phyloP scores from a whole-genome alignment of 2,329 filamentous ascomycete genomes.

The Scortechinia acanthostroma region DNA sequence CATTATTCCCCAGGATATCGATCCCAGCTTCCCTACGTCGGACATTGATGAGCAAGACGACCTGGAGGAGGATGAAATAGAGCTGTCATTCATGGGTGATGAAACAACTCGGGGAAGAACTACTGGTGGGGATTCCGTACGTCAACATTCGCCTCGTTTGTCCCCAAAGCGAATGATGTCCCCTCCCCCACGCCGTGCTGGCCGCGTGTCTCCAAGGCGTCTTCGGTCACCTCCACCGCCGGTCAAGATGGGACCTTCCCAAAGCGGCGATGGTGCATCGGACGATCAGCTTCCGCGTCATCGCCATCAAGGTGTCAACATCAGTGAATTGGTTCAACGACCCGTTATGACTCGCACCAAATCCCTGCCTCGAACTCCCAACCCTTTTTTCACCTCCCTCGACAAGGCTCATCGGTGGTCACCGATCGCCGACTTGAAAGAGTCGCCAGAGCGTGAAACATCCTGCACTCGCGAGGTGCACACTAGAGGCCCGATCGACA shows the following conservation, averaged over 20 bases:
- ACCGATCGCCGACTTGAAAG: conserved; percentile 18
- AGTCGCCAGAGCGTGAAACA: conserved; percentile 14
- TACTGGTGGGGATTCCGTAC: background rate
- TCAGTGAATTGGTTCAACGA: conserved; percentile 41
- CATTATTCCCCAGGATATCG: conserved; percentile 87
- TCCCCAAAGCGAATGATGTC: conserved; percentile 25
- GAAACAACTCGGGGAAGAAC: conserved; percentile 8
- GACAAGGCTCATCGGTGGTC: conserved; percentile 29
- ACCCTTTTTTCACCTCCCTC: conserved; percentile 53
- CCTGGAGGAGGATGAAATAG: conserved; percentile 39
- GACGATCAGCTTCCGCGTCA: conserved; percentile 50
- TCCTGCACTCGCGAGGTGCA: conserved; percentile 45
- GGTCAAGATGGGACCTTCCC: conserved; percentile 37
- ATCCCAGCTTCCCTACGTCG: conserved; percentile 92
- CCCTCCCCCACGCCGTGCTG: conserved; percentile 17
- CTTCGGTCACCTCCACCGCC: conserved; percentile 37
- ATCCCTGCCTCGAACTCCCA: conserved; percentile 75
- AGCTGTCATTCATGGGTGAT: conserved; percentile 30
- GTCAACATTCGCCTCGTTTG: conserved; percentile 12
- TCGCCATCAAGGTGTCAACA: conserved; percentile 26
- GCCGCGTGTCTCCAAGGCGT: conserved; percentile 25
- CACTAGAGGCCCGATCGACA: conserved; percentile 89
- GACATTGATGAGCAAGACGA: conserved; percentile 78
- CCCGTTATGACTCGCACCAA: conserved; percentile 72
- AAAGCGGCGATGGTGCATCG: conserved; percentile 61